phyloP scores from a whole-genome alignment of 805 yeast genomes.

The Cyberlindnera japonica region DNA sequence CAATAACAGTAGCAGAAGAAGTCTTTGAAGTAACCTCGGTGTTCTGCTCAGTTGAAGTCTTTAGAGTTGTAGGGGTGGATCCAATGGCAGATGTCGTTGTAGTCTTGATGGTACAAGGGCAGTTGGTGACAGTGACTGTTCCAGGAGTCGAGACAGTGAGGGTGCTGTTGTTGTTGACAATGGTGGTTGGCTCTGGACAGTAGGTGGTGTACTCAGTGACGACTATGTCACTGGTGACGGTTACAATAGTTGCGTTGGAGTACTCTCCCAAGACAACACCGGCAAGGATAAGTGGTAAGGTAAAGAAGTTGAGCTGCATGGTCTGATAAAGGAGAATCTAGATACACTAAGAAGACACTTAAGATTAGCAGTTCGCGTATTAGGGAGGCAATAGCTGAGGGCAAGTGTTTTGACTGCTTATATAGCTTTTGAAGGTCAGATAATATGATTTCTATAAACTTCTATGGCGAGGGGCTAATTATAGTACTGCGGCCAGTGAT shows the following conservation, averaged over 20 bases:
- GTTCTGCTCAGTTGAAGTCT: background rate
- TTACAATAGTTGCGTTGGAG: conserved; percentile 17
- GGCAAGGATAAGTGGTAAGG: conserved; percentile 8
- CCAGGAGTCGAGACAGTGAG: conserved; percentile 75
- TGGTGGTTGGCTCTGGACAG: conserved; percentile 74
- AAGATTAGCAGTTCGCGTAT: too few species aligned
- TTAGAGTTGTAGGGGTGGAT: background rate
- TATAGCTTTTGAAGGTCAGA: too few species aligned
- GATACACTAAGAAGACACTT: too few species aligned
- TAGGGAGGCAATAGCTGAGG: too few species aligned
- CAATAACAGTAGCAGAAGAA: background rate
- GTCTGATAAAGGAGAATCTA: too few species aligned
- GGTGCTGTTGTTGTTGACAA: conserved; percentile 63
- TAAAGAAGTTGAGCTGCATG: too few species aligned
- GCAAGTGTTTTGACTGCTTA: too few species aligned
- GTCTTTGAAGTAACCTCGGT: background rate
- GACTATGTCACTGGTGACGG: conserved; percentile 17
- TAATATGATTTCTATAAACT: too few species aligned
- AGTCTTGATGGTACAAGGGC: conserved; percentile 70
- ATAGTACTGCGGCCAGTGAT: too few species aligned
- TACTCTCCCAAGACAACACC: conserved; percentile 14
- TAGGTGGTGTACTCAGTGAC: conserved; percentile 61
- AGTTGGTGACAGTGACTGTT: conserved; percentile 81
- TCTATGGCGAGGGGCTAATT: too few species aligned
- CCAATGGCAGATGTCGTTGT: conserved; percentile 11